Evolutionary conservation across 2,329 filamentous ascomycete genomes (phyloP), one percentile per base, ranked within the genome.

Genomic region (Rutstroemia sp.): DNA sequence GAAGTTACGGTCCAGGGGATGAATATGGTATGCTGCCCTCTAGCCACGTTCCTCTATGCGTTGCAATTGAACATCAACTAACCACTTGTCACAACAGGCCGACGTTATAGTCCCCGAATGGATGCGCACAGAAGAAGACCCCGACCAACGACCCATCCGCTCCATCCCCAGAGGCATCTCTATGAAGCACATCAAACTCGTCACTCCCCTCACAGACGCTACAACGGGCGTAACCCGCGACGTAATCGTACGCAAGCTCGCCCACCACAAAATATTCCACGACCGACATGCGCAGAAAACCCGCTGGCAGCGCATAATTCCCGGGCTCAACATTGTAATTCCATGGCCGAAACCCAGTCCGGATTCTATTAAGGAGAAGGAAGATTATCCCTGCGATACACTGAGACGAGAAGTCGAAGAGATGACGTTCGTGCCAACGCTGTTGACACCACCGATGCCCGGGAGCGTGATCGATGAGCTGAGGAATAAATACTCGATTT

Each of bases 381-480:
- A 79, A 60, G 82, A 87, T 63, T 71, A 83, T 61, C 71, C 77
- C 3, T 72, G 67, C 65, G 92, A 97, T 72, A 96, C 92, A 2
- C 73, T 84, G 47, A 86, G 88, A 62, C 82, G 87, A 69, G 80
- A 86, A 55, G 87, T 90, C 57, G 89, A 95, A 67, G 78, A 83
- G 61, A 78, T 76, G 66, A 89, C 88, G 1, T 96, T 88, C 69
- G 77, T 86, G 54, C 91, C 92, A n/a, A 88, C 83, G 38, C 77
- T 97, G 23, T 76, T 91, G 27, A 76, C 80, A 16, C 80, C 88
- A 25, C 92, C 92, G 14, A 89, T 96, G 79, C 91, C 92, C 5
- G 73, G 77, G 30, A 74, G 73, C n/a, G 80, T 96, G 39, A 79
- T 95, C 62, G 85, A 96, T 70, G 92, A 97, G 76, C 77, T 97